Evolutionary conservation across 139 green algal species (phyloP).

Genomic region (Ettlia oleoabundans): DNA sequence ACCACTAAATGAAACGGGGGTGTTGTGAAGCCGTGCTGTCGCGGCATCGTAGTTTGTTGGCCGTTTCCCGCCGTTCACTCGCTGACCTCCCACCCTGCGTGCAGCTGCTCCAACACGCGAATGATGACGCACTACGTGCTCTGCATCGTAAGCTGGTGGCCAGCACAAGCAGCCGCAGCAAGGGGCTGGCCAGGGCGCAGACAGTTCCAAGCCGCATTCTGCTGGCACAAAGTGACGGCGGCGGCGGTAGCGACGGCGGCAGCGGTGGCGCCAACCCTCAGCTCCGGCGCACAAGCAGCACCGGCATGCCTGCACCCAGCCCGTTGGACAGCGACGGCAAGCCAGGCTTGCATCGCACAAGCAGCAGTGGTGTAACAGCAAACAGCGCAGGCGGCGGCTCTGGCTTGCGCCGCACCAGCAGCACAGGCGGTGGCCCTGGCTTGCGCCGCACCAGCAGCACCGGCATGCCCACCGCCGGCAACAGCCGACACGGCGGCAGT

Average conservation of each 20-base stretch:
- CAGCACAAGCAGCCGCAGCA: not conserved
- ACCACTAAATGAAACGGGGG: too few relatives aligned
- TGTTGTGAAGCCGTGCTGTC: too few relatives aligned
- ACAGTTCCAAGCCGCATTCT: not conserved
- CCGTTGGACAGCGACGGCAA: not conserved
- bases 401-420: not conserved
- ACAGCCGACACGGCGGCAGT: too few relatives aligned
- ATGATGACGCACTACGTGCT: not conserved
- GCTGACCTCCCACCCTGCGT: not conserved
- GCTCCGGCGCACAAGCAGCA: not conserved
- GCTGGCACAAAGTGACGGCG: not conserved
- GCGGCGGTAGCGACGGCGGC: not conserved
- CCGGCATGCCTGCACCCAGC: not conserved
- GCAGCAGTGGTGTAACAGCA: not conserved
- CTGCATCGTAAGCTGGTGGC: conserved; percentile 18
- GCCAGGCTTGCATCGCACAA: not conserved
- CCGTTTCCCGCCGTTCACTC: not conserved
- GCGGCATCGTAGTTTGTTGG: too few relatives aligned
- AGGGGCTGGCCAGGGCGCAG: not conserved
- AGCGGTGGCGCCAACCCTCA: not conserved
- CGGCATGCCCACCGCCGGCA: too few relatives aligned
- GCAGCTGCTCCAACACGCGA: conserved; percentile 28
- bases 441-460: not conserved
- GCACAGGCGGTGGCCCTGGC: not conserved
- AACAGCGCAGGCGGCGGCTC: not conserved